Evolutionary conservation across 2,329 filamentous ascomycete species (phyloP).

Genomic region (Ophiostoma sp.): DNA sequence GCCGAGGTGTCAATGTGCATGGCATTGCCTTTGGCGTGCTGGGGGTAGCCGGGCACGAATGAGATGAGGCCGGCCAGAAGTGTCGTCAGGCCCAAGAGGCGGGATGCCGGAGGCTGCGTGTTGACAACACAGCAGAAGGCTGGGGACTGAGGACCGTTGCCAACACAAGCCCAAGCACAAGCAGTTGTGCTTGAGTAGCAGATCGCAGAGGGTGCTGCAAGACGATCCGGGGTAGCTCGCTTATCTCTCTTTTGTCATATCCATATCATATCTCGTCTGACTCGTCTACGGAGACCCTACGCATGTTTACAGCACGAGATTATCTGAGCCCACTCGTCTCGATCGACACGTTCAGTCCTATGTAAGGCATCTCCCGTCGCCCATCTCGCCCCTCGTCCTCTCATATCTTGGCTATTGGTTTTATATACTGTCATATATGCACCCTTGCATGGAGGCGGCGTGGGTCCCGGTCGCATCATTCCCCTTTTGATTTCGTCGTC

Average conservation of each 20-base stretch:
- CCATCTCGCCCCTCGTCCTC: too few species aligned
- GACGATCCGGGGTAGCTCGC: conserved; percentile 1
- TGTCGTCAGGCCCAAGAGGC: not conserved
- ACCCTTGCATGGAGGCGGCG: not conserved
- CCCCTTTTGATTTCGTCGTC: not conserved
- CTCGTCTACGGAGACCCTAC: not conserved
- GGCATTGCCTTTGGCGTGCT: not conserved
- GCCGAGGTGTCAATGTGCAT: not conserved
- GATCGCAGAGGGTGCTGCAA: not conserved
- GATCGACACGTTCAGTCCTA: not conserved
- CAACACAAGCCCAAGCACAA: not conserved
- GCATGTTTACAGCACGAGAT: not conserved
- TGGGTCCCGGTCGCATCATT: conserved; percentile 1
- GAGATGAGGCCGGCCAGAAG: not conserved
- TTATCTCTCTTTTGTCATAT: not conserved
- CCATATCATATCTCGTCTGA: not conserved
- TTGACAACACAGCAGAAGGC: not conserved
- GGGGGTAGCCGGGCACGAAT: not conserved
- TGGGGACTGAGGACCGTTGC: too few species aligned
- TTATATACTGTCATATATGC: not conserved
- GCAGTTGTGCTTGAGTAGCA: conserved; percentile 1
- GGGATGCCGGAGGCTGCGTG: not conserved
- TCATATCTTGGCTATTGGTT: not conserved
- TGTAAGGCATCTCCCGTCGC: not conserved
- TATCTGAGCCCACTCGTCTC: not conserved